Base-by-base conservation (phyloP, 176 grass and related monocot species). In the Neostapfia colusana region DNA sequence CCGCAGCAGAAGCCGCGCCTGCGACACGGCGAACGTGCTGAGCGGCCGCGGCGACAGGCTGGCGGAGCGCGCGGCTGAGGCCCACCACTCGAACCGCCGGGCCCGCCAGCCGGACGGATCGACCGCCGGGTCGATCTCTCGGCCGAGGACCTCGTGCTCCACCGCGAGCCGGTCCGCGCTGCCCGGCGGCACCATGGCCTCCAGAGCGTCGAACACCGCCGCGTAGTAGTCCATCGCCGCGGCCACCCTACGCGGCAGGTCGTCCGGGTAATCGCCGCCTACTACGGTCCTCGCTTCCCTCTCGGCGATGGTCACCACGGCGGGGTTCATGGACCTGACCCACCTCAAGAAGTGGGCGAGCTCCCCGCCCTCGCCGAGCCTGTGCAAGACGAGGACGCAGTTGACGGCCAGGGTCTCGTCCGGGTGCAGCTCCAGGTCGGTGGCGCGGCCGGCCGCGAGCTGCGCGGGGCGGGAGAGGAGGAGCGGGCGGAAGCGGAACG, bases 401-500 rank as follows among this genome's bases (percentile, higher is more conserved):
- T 98, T 98, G 14, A 94, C 69, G 36, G 85, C 90, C 11, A 98
- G 73, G 18, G 75, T 89, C 83, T 94, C 95, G 59, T 84, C 88
- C 5, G 76, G 77, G 76, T 69, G 88, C 46, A 82, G 83, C 48
- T 81, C 89, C 27, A 85, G 81, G 20, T 38, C 66, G 4, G 60
- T 14, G 44, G 70, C 4, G 10, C 18, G 77, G 35, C 65, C 61
- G 6, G 41, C 74, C 0, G 75, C 34, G 35, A 67, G 74, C 59
- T 87, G 75, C 26, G 45, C 17, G 1, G 67, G 57, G 70, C 75
- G 72, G 23, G 79, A 63, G 59, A 92, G 91, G 16, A 39, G 37
- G 12, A 98, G 91, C 11, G 95, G 89, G 78, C 90, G 83, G 85
- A 98, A 98, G 65, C 93, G 85, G 81, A 98, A 94, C 13, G 75